These are phyloP conservation scores for Zizania latifolia DNA, from an alignment of 176 grass and related monocot species.

Conservation along the genomic window DNA sequence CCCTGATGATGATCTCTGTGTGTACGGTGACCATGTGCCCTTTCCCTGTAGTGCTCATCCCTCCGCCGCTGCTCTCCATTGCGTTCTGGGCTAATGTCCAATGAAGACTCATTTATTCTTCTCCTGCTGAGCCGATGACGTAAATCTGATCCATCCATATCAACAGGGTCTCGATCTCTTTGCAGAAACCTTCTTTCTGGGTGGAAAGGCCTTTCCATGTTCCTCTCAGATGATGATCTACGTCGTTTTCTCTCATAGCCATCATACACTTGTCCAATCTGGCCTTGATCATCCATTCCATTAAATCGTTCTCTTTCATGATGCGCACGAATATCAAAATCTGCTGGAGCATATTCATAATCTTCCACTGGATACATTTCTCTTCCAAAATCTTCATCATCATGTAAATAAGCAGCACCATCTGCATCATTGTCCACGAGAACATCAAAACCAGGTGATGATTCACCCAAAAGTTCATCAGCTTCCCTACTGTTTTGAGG, in stretches of 20 bases:
- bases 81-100: conserved; percentile 39
- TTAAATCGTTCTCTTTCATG: conserved; percentile 64
- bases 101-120: conserved; percentile 47
- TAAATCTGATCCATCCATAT: conserved; percentile 71
- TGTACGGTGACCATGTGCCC: conserved; percentile 23
- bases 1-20: conserved; percentile 32
- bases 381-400: conserved; percentile 64
- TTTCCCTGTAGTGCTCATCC: conserved; percentile 41
- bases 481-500: conserved; percentile 65
- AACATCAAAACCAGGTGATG: conserved; percentile 93
- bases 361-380: conserved; percentile 69
- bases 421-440: conserved; percentile 78
- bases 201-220: conserved; percentile 47
- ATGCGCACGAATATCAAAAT: conserved; percentile 38
- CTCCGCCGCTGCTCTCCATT: conserved; percentile 22
- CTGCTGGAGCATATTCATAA: conserved; percentile 55
- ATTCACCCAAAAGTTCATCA: conserved; percentile 67
- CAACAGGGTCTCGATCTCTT: conserved; percentile 27
- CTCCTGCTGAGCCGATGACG: conserved; percentile 70
- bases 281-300: conserved; percentile 37
- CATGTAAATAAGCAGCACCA: conserved; percentile 55
- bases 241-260: conserved; percentile 57
- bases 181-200: conserved; percentile 54
- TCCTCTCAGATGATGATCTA: conserved; percentile 55
- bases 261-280: conserved; percentile 33